A percentile compares a stretch with the other conserved stretches of the same genome.
Conservation (phyloP, 208 protist genomes). For the Naegleria fowleri region DNA sequence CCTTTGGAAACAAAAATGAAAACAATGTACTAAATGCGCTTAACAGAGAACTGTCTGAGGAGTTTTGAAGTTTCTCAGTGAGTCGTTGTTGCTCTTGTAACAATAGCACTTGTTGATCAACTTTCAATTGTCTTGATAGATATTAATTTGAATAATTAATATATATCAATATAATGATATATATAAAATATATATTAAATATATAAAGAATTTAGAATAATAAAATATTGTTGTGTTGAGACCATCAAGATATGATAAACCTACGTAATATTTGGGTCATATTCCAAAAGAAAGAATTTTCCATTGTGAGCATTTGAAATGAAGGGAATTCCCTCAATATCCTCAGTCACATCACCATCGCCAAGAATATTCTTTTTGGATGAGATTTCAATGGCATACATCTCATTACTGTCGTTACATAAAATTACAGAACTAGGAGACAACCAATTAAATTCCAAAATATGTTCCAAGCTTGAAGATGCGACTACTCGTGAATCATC, state of each 20-base stretch:
- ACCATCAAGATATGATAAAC: neutral
- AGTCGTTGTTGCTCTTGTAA: neutral
- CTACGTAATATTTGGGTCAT: neutral
- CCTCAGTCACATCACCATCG: neutral
- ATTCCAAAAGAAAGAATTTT: neutral
- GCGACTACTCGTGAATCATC: neutral
- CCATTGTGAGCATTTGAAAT: neutral
- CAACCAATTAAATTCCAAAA: constrained; percentile 2
- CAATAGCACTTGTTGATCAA: neutral
- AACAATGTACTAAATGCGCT: neutral
- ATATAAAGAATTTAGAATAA: no score
- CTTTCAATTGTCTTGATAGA: neutral
- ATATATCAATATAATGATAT: no score
- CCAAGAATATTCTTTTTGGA: neutral
- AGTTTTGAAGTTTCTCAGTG: neutral
- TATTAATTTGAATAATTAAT: no score
- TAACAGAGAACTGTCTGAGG: neutral
- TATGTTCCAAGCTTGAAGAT: neutral
- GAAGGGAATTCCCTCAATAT: neutral
- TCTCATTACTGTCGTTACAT: neutral
- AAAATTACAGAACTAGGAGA: neutral
- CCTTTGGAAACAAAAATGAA: neutral
- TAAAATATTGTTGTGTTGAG: no score
- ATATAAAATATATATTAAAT: no score
- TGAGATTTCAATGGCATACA: neutral